Conservation (phyloP, 2,329 filamentous ascomycete species). For the Ophiosphaerella korrae region DNA sequence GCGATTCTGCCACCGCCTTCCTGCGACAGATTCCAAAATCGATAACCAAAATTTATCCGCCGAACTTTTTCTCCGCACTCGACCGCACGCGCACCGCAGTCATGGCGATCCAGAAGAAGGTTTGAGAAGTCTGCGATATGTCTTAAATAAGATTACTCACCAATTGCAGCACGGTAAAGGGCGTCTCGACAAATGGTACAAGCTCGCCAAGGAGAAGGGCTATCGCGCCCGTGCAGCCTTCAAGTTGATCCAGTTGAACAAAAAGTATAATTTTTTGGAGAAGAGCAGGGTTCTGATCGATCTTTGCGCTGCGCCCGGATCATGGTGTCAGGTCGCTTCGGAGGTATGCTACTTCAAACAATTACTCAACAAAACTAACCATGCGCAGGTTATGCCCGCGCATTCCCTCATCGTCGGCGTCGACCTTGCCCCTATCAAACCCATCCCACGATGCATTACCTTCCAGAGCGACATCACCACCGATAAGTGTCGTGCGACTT, state of each 20-base stretch:
- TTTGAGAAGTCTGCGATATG: conserved; percentile 6
- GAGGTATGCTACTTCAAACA: conserved; percentile 69
- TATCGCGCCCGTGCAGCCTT: conserved; percentile 95
- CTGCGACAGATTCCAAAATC: conserved; percentile 3
- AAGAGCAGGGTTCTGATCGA: conserved; percentile 96
- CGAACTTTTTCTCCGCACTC: conserved; percentile 22
- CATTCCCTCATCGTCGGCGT: conserved; percentile 92
- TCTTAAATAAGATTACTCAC: conserved; percentile 26
- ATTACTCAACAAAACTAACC: conserved; percentile 2
- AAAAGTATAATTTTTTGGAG: conserved; percentile 98
- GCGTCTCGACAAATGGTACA: conserved; percentile 98
- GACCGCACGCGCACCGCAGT: conserved; percentile 29
- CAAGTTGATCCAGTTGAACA: conserved; percentile 97
- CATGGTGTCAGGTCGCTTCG: conserved; percentile 69
- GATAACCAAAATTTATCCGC: conserved; percentile 22
- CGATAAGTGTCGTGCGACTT: conserved; percentile 90
- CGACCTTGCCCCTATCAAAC: conserved; percentile 92
- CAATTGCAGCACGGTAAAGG: conserved; percentile 79
- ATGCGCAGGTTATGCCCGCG: conserved; percentile 73
- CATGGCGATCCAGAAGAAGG: conserved; percentile 98
- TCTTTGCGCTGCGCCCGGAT: conserved; percentile 92
- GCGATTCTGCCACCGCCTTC: conserved; percentile 25
- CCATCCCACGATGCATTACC: conserved; percentile 89
- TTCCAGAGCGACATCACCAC: conserved; percentile 99
- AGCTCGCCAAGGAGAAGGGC: conserved; percentile 96